Evolutionary conservation across 23 red algal genomes (phyloP).

Genomic region (Agarophyton chilense): DNA sequence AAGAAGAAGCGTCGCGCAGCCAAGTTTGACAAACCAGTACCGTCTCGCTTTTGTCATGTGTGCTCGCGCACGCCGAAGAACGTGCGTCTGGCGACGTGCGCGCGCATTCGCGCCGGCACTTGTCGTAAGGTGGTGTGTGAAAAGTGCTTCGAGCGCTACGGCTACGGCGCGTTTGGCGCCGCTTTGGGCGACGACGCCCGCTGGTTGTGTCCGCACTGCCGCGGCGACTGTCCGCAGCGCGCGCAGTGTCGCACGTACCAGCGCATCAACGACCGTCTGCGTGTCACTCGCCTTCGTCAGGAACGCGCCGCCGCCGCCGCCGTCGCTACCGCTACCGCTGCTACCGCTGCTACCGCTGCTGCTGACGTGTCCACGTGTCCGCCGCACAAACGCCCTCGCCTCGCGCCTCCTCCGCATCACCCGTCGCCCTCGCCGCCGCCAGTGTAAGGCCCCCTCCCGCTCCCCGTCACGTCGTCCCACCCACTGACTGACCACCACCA

Average conservation of each 20-base stretch:
- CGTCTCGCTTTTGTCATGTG: conserved; percentile 69
- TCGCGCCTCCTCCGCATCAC: too few species aligned
- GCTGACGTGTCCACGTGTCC: background rate
- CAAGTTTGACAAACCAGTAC: conserved; percentile 51
- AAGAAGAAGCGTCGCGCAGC: conserved; percentile 56
- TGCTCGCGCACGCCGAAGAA: conserved; percentile 60
- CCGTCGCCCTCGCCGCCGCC: too few species aligned
- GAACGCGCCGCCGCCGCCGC: background rate
- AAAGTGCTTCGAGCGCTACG: conserved; percentile 58
- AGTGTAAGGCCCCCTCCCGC: too few species aligned
- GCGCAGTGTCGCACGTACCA: conserved; percentile 69
- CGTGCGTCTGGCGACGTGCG: conserved; percentile 52
- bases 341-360: background rate
- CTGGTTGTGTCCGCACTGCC: conserved; percentile 70
- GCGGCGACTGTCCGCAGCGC: conserved; percentile 43
- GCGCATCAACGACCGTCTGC: conserved; percentile 60
- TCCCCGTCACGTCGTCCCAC: too few species aligned
- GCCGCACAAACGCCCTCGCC: too few species aligned
- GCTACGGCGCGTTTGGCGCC: conserved; percentile 10
- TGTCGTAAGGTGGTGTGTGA: conserved; percentile 74
- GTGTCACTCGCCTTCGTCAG: conserved; percentile 20
- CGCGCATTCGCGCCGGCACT: conserved; percentile 28
- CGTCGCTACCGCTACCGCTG: background rate
- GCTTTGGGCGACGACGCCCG: background rate
- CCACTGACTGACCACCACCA: too few species aligned